Percentiles rank a stretch among this genome's conserved stretches.
Evolutionary conservation across 129 eudicot genomes (phyloP).

Genomic region (Lactuca saligna): DNA sequence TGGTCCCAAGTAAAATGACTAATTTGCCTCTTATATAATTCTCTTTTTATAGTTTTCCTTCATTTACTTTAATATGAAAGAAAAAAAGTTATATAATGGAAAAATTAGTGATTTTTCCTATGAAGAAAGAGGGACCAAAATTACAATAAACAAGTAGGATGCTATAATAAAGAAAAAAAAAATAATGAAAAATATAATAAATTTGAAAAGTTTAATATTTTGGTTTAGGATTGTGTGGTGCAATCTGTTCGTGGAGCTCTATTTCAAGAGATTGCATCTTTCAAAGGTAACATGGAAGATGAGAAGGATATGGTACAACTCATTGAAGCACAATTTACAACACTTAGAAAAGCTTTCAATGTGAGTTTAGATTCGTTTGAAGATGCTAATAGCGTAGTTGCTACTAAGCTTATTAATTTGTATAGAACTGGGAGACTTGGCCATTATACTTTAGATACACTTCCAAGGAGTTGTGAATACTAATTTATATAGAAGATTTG

Average conservation of each 20-base stretch:
- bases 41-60: too few relatives aligned
- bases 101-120: too few relatives aligned
- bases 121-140: too few relatives aligned
- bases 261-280: conserved; percentile 45
- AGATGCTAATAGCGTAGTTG: conserved; percentile 36
- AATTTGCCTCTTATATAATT: too few relatives aligned
- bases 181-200: too few relatives aligned
- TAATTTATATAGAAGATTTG: neutral
- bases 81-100: too few relatives aligned
- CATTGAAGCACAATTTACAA: conserved; percentile 39
- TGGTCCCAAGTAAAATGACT: too few relatives aligned
- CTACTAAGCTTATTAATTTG: conserved; percentile 60
- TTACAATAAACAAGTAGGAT: neutral
- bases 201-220: neutral
- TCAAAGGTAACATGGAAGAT: conserved; percentile 42
- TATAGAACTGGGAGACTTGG: conserved; percentile 92
- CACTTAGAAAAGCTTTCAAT: conserved; percentile 45
- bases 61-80: too few relatives aligned
- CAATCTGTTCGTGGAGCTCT: conserved; percentile 55
- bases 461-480: conserved; percentile 12
- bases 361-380: conserved; percentile 37
- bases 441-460: conserved; percentile 58
- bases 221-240: conserved; percentile 57
- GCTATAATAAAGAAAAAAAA: neutral
- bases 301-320: conserved; percentile 44